phyloP scores from a whole-genome alignment of 306 rosid species.

The Cucurbita pepo region DNA sequence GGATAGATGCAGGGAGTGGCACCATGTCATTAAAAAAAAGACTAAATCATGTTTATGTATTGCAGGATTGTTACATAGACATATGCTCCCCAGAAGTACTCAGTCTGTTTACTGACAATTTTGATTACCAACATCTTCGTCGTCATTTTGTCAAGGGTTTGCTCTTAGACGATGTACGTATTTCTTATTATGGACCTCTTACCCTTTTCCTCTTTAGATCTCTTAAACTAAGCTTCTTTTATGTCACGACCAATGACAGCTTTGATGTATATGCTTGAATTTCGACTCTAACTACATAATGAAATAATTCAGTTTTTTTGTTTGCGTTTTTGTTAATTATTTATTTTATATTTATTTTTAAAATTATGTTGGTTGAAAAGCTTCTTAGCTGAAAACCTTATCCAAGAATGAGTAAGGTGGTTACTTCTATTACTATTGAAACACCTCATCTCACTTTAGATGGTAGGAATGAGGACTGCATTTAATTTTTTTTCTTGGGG shows the following conservation, averaged over 20 bases:
- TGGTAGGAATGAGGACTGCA: background rate
- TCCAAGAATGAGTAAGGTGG: background rate
- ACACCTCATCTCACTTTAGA: background rate
- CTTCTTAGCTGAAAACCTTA: background rate
- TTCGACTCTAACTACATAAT: background rate
- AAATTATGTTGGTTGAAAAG: background rate
- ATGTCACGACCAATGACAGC: background rate
- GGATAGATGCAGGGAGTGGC: background rate
- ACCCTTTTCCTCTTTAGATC: background rate
- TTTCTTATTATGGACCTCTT: conserved; percentile 9
- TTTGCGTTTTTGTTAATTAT: background rate
- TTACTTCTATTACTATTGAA: background rate
- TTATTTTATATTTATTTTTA: background rate
- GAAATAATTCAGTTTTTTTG: background rate
- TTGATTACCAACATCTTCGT: conserved; percentile 95
- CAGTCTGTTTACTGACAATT: conserved; percentile 87
- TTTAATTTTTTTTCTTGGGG: background rate
- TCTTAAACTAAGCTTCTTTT: conserved; percentile 7
- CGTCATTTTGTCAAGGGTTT: conserved; percentile 96
- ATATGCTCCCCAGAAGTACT: conserved; percentile 96
- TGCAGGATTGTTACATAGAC: conserved; percentile 95
- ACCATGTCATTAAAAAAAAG: background rate
- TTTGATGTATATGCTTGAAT: background rate
- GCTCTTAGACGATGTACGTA: conserved; percentile 83
- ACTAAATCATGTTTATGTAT: conserved; percentile 7